These are phyloP conservation scores for Mucor circinelloides DNA, from an alignment of 371 early-diverging fungal genomes.

Conservation along the genomic window DNA sequence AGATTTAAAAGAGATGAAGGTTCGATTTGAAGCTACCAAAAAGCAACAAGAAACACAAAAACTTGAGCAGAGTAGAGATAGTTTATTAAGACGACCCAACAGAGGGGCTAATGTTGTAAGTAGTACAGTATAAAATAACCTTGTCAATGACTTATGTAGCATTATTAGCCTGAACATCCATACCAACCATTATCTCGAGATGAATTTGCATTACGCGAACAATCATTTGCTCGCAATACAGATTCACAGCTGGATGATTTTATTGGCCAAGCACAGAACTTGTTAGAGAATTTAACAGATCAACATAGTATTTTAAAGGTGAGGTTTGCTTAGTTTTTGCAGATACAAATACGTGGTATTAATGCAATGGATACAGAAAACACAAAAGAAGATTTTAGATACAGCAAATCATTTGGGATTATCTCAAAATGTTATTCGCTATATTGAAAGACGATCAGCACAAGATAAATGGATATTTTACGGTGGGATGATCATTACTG, in stretches of 20 bases:
- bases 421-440: constrained; percentile 80
- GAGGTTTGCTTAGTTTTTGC: neutral
- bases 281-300: constrained; percentile 74
- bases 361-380: constrained; percentile 46
- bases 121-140: neutral
- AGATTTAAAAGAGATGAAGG: constrained; percentile 59
- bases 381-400: constrained; percentile 79
- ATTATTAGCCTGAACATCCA: constrained; percentile 48
- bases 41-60: constrained; percentile 53
- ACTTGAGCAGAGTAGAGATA: constrained; percentile 51
- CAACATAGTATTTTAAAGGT: constrained; percentile 83
- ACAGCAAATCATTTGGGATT: constrained; percentile 82
- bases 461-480: constrained; percentile 86
- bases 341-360: neutral
- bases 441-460: constrained; percentile 78
- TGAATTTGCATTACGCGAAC: constrained; percentile 47
- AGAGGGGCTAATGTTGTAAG: constrained; percentile 18
- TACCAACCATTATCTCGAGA: constrained; percentile 45
- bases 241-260: constrained; percentile 73
- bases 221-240: constrained; percentile 56
- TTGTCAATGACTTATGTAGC: neutral
- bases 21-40: constrained; percentile 59
- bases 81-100: constrained; percentile 47
- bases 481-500: constrained; percentile 68
- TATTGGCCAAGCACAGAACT: constrained; percentile 69